phyloP scores from a whole-genome alignment of 2,329 filamentous ascomycete genomes.

The Apiospora sp. region DNA sequence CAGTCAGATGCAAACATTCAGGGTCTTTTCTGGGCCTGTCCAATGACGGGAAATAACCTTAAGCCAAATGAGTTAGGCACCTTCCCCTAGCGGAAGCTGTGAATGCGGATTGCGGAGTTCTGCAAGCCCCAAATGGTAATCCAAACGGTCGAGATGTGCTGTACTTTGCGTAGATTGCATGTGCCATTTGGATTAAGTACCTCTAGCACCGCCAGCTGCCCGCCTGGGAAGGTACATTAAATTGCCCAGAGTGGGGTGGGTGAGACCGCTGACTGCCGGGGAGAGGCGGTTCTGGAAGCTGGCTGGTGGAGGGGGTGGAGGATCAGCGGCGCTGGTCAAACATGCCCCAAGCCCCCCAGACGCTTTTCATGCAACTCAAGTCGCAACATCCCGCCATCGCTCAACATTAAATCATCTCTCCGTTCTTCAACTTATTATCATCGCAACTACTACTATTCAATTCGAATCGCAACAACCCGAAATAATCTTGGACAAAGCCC shows the following conservation, averaged over 20 bases:
- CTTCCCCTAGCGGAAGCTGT: conserved; percentile 12
- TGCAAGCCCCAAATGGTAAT: background rate
- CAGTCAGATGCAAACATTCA: background rate
- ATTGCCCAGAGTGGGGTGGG: background rate
- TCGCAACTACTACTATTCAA: background rate
- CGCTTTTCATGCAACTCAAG: background rate
- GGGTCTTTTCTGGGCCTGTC: background rate
- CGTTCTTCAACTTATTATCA: background rate
- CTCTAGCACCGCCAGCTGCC: conserved; percentile 3
- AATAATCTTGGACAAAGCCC: background rate
- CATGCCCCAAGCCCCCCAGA: conserved; percentile 15
- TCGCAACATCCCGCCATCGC: conserved; percentile 4
- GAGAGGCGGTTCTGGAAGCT: conserved; percentile 5
- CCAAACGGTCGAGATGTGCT: background rate
- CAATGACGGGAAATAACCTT: conserved; percentile 3
- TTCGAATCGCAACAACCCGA: background rate
- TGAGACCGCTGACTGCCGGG: conserved; percentile 1
- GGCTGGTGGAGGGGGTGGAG: conserved; percentile 18
- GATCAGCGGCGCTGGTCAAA: conserved; percentile 14
- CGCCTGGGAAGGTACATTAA: background rate
- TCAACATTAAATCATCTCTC: background rate
- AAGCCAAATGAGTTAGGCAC: conserved; percentile 6
- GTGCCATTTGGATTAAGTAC: conserved; percentile 10
- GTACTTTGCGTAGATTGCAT: background rate
- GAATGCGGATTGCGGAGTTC: background rate